Evolutionary conservation across 345 rosid species (phyloP).

Genomic region (Populus deltoides): DNA sequence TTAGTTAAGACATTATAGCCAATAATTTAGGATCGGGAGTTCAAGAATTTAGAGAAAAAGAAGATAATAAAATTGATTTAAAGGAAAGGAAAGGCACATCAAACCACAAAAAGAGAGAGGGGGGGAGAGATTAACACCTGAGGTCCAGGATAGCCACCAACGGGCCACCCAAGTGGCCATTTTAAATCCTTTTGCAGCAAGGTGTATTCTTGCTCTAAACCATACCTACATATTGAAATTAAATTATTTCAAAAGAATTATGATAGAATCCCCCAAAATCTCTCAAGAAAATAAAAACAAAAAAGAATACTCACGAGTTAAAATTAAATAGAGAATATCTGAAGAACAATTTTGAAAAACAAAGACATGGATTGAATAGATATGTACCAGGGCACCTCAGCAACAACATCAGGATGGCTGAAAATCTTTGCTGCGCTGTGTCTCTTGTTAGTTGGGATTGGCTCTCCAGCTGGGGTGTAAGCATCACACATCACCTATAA

Average conservation of each 20-base stretch:
- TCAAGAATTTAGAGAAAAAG: background rate
- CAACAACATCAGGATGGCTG: constrained; percentile 59
- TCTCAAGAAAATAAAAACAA: background rate
- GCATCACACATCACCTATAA: constrained; percentile 86
- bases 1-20: too few relatives aligned
- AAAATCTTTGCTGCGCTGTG: constrained; percentile 72
- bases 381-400: constrained; percentile 68
- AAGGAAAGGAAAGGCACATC: background rate
- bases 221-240: constrained; percentile 47
- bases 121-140: background rate
- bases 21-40: background rate
- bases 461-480: constrained; percentile 88
- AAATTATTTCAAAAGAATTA: background rate
- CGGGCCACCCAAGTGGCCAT: constrained; percentile 96
- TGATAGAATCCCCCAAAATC: background rate
- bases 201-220: constrained; percentile 94
- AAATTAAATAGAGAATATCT: background rate
- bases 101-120: background rate
- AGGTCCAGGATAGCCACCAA: constrained; percentile 91
- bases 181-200: constrained; percentile 75
- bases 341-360: background rate
- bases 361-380: background rate
- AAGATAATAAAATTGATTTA: background rate
- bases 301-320: background rate
- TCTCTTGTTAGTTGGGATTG: constrained; percentile 87